Evolutionary conservation across 139 green algal species (phyloP), one percentile per base, ranked within the genome.

Genomic region (Trebouxia sp.): DNA sequence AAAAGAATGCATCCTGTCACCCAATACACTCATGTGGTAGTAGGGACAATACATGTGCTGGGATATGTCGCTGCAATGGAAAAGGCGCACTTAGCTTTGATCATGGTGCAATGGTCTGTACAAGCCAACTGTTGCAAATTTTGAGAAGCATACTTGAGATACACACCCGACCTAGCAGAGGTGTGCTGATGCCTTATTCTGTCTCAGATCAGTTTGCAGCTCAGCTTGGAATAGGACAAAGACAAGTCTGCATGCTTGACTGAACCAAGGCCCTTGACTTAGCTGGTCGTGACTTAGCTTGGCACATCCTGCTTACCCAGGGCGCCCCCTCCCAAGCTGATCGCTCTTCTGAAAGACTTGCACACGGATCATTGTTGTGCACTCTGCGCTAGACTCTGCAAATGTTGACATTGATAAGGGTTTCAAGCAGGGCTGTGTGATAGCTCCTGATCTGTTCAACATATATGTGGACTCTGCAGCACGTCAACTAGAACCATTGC

Each of bases 201-300:
- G 28, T 67, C 56, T 67, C 28, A 67, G 56, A 39, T 67, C 56
- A 41, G 9, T 67, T 28, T 67, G 28, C 56, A 67, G 56, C 56
- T 28, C 39, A 67, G 56, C 56, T 39, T 67, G 56, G 56, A 67
- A n/a, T n/a, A n/a, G n/a, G n/a, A 67, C 56, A 67, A 67, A 67
- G 14, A 67, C 56, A 67, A 67, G 56, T 41, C 56, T 67, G 56
- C 39, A 42, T 67, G 56, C 14, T 67, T n/a, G 56, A 67, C 56
- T 6, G 38, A 41, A 28, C 56, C 20, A 67, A 67, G 56, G 56
- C 28, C 39, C 20, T 42, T 67, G 56, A 42, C 56, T 67, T 28
- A 67, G 56, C 56, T 41, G 56, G 39, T 28, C 28, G 56, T 4
- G 56, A 67, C 28, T 67, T 67, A 28, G 56, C 56, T 41, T 67